Conservation (phyloP, 2,329 filamentous ascomycete species). For the Xylariaceae sp. region DNA sequence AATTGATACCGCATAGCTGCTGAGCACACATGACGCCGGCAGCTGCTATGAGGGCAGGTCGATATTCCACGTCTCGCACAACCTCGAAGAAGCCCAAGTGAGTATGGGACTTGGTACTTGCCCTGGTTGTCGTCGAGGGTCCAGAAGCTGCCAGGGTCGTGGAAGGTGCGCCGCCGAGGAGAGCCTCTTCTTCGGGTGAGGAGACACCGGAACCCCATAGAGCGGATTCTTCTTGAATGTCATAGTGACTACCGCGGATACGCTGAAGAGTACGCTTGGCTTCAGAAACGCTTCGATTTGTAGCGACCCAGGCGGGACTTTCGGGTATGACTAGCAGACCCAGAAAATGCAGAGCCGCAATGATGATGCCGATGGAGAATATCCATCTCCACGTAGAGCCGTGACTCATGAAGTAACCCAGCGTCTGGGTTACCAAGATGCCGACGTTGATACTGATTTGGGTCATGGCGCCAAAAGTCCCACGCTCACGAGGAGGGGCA, state of each 20-base stretch:
- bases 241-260: slow-evolving; percentile 63
- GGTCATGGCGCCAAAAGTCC: slow-evolving; percentile 78
- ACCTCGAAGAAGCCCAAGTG: slow-evolving; percentile 61
- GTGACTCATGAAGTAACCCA: slow-evolving; percentile 83
- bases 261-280: slow-evolving; percentile 67
- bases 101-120: slow-evolving; percentile 22
- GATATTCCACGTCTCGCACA: slow-evolving; percentile 60
- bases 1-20: slow-evolving; percentile 92
- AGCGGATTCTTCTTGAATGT: slow-evolving; percentile 69
- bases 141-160: slow-evolving; percentile 15
- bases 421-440: slow-evolving; percentile 73
- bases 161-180: slow-evolving; percentile 47
- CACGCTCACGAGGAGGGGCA: slow-evolving; percentile 66
- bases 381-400: slow-evolving; percentile 79
- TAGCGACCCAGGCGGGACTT: slow-evolving; percentile 82
- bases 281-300: slow-evolving; percentile 51
- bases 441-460: slow-evolving; percentile 92
- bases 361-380: slow-evolving; percentile 63
- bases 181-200: slow-evolving; percentile 61
- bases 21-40: slow-evolving; percentile 89
- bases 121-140: slow-evolving; percentile 23
- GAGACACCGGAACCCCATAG: slow-evolving; percentile 47
- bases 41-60: slow-evolving; percentile 73
- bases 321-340: slow-evolving; percentile 77
- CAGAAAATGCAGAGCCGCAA: slow-evolving; percentile 62